These are phyloP conservation scores for Ceratocystis eucalypticola DNA, from an alignment of 2,329 filamentous ascomycete species.

Conservation along the genomic window DNA sequence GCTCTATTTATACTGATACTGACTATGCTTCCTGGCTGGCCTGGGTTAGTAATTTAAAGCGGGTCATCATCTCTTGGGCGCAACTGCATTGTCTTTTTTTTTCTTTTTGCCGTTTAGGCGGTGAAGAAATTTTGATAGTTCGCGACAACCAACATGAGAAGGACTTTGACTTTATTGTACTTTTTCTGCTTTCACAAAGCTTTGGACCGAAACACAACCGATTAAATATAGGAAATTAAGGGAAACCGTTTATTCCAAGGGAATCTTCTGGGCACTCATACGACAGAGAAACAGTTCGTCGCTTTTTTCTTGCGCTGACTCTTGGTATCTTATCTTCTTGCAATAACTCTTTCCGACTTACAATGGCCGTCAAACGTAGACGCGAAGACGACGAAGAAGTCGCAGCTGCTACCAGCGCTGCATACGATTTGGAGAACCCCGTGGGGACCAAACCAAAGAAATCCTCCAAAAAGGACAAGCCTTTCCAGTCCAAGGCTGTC, in stretches of 20 bases:
- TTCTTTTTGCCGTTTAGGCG: constrained; percentile 16
- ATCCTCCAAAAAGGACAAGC: constrained; percentile 22
- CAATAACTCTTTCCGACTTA: background rate
- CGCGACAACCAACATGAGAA: constrained; percentile 8
- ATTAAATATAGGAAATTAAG: too few species aligned
- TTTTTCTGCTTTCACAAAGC: background rate
- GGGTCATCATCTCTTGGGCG: background rate
- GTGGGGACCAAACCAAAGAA: constrained; percentile 23
- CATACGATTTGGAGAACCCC: constrained; percentile 21
- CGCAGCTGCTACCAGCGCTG: constrained; percentile 20
- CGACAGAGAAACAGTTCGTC: too few species aligned
- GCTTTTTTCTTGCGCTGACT: too few species aligned
- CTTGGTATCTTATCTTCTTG: too few species aligned
- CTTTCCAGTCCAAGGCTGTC: constrained; percentile 19
- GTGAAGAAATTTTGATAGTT: constrained; percentile 16
- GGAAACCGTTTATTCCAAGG: too few species aligned
- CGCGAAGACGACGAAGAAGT: constrained; percentile 22
- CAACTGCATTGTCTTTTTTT: background rate
- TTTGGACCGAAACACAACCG: background rate
- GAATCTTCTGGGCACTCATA: too few species aligned
- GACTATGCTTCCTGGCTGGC: background rate
- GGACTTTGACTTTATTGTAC: background rate
- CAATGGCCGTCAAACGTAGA: constrained; percentile 18
- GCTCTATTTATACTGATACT: too few species aligned
- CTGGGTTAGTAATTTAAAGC: background rate